A percentile compares a stretch with the other conserved stretches of the same genome.
phyloP scores from a whole-genome alignment of 2,329 filamentous ascomycete species.

The Hypocrella siamensis region DNA sequence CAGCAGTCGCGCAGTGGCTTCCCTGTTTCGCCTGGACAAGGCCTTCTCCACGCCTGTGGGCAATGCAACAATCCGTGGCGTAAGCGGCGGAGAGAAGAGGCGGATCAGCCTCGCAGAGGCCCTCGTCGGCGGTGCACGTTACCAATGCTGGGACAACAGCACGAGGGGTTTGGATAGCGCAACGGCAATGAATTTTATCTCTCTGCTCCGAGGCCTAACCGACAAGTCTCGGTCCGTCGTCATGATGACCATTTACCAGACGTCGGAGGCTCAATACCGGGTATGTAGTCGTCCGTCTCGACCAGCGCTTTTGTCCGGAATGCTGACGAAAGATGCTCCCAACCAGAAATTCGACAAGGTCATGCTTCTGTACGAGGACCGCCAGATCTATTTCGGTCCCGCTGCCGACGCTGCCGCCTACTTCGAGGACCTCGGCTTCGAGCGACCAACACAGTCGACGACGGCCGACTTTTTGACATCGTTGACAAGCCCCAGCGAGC shows the following conservation, averaged over 20 bases:
- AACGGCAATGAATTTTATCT: conserved; percentile 12
- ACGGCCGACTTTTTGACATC: conserved; percentile 46
- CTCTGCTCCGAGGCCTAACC: neutral
- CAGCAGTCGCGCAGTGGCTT: neutral
- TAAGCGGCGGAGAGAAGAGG: conserved; percentile 62
- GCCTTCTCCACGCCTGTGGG: conserved; percentile 54
- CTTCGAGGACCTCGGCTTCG: conserved; percentile 35
- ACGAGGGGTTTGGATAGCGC: conserved; percentile 10
- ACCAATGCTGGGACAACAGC: conserved; percentile 12
- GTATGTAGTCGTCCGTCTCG: neutral
- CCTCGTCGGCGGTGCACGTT: neutral
- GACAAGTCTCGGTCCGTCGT: neutral
- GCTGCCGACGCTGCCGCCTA: conserved; percentile 40
- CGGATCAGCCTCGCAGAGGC: conserved; percentile 64
- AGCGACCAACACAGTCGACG: conserved; percentile 44
- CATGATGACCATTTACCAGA: neutral
- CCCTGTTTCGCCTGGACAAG: conserved; percentile 34
- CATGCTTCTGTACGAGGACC: conserved; percentile 49
- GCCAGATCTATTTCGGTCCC: conserved; percentile 50
- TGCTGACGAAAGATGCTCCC: conserved; percentile 9
- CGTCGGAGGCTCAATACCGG: neutral
- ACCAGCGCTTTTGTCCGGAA: conserved; percentile 9
- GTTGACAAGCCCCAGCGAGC: conserved; percentile 24
- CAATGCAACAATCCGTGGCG: conserved; percentile 48
- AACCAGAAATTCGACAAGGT: conserved; percentile 40